A percentile compares a stretch with the other conserved stretches of the same genome.
phyloP scores from a whole-genome alignment of 192 early-diverging fungal genomes.

The Phlyctochytrium planicorne region DNA sequence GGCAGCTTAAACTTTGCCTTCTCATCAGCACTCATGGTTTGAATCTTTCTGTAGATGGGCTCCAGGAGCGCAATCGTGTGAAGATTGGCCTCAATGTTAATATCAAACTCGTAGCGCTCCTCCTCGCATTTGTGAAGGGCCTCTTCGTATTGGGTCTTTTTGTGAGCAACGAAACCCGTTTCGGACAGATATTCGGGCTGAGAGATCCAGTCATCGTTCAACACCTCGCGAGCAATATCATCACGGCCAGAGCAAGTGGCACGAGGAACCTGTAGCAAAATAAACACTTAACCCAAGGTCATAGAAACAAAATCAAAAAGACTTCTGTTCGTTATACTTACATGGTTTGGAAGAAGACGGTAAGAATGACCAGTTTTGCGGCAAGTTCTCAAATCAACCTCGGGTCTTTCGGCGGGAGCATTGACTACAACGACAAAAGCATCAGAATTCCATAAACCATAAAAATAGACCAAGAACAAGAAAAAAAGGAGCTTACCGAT shows the following conservation, averaged over 20 bases:
- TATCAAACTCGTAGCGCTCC: conserved; percentile 96
- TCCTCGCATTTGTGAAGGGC: conserved; percentile 95
- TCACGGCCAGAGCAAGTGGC: conserved; percentile 88
- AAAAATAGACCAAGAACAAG: not conserved
- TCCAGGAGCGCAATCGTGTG: conserved; percentile 86
- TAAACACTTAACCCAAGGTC: not conserved
- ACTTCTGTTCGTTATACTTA: conserved; percentile 35
- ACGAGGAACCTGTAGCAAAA: conserved; percentile 24
- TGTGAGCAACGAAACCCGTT: conserved; percentile 87
- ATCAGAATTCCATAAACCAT: not conserved
- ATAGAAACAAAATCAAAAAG: conserved; percentile 1
- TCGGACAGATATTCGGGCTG: conserved; percentile 92
- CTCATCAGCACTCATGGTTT: conserved; percentile 81
- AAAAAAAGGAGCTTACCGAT: conserved; percentile 40
- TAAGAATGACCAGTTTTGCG: conserved; percentile 73
- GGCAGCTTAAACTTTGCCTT: conserved; percentile 67
- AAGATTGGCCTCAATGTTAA: conserved; percentile 94
- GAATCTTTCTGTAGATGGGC: conserved; percentile 83
- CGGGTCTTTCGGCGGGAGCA: conserved; percentile 55
- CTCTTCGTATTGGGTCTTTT: conserved; percentile 92
- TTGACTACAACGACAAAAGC: conserved; percentile 50
- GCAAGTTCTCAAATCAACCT: conserved; percentile 63
- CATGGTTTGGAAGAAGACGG: conserved; percentile 60
- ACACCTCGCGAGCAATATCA: conserved; percentile 83
- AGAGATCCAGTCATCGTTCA: conserved; percentile 96